phyloP scores from a whole-genome alignment of 805 yeast species.

The Candida silvicultrix region DNA sequence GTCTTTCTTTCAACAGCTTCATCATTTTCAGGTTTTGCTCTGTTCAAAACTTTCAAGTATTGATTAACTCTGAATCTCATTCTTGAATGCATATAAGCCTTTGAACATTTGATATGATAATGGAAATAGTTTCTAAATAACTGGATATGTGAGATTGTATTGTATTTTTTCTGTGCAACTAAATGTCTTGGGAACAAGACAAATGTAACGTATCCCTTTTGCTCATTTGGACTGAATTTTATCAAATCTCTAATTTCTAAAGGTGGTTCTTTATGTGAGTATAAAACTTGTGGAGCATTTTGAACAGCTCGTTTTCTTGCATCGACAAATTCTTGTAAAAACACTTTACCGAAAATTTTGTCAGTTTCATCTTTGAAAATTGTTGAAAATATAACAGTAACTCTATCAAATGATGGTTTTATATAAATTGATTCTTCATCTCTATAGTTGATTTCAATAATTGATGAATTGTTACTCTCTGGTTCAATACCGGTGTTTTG shows the following conservation, averaged over 20 bases:
- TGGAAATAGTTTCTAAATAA: constrained; percentile 96
- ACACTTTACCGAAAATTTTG: constrained; percentile 82
- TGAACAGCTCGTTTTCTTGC: constrained; percentile 94
- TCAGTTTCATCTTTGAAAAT: constrained; percentile 96
- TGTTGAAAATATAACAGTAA: constrained; percentile 93
- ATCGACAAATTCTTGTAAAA: constrained; percentile 89
- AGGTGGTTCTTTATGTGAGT: constrained; percentile 88
- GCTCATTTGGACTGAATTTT: constrained; percentile 31
- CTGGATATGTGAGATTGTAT: constrained; percentile 86
- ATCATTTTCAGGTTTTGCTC: constrained; percentile 92
- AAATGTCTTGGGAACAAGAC: constrained; percentile 82
- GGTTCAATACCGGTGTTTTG: constrained; percentile 24
- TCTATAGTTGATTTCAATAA: constrained; percentile 62
- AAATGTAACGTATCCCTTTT: constrained; percentile 54
- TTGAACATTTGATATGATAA: constrained; percentile 96
- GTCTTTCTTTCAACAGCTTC: constrained; percentile 48
- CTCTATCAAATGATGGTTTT: constrained; percentile 91
- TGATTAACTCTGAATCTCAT: constrained; percentile 95
- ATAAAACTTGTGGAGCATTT: constrained; percentile 96
- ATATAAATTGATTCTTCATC: constrained; percentile 90
- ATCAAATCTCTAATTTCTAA: constrained; percentile 60
- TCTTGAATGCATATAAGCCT: constrained; percentile 97
- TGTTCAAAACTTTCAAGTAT: constrained; percentile 88
- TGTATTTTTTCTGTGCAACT: constrained; percentile 63
- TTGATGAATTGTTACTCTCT: constrained; percentile 9